A percentile compares a stretch with the other conserved stretches of the same genome.
These are phyloP conservation scores for Incumbomyces delicatus DNA, from an alignment of 2,329 filamentous ascomycete genomes.

Conservation along the genomic window DNA sequence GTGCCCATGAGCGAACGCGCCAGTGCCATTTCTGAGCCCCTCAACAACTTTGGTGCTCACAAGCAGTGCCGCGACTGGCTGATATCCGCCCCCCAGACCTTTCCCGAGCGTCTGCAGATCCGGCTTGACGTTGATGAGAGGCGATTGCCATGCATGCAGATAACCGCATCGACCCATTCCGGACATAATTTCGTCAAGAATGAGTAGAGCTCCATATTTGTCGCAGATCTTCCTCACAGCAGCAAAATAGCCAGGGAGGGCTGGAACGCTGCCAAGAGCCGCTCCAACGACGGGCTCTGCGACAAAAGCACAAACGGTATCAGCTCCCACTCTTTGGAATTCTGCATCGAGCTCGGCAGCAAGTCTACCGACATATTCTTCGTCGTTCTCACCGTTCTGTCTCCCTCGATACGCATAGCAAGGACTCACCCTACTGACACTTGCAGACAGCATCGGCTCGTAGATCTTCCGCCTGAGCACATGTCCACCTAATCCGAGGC, in stretches of 20 bases:
- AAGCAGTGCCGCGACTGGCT: constrained; percentile 46
- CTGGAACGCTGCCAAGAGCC: constrained; percentile 43
- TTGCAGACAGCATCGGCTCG: constrained; percentile 20
- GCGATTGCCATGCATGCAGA: constrained; percentile 45
- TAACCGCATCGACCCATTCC: constrained; percentile 49
- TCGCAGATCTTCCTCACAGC: constrained; percentile 46
- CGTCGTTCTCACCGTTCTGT: constrained; percentile 28
- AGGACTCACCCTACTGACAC: constrained; percentile 16
- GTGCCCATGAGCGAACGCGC: constrained; percentile 49
- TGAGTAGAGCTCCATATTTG: constrained; percentile 60
- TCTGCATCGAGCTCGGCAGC: constrained; percentile 40
- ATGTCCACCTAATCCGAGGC: constrained; percentile 34
- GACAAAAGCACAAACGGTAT: constrained; percentile 41
- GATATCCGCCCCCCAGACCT: constrained; percentile 48
- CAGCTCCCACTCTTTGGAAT: constrained; percentile 36
- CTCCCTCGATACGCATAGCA: constrained; percentile 32
- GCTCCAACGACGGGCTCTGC: constrained; percentile 43
- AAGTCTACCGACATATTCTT: constrained; percentile 33
- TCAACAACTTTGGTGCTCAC: constrained; percentile 41
- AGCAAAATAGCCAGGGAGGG: constrained; percentile 46
- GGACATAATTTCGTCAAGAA: constrained; percentile 58
- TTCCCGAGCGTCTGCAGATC: constrained; percentile 54
- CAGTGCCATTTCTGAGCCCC: constrained; percentile 41
- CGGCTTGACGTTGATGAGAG: constrained; percentile 41
- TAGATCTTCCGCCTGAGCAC: constrained; percentile 27